Conservation (phyloP, 2,329 filamentous ascomycete genomes). For the Fusarium sambucinum region DNA sequence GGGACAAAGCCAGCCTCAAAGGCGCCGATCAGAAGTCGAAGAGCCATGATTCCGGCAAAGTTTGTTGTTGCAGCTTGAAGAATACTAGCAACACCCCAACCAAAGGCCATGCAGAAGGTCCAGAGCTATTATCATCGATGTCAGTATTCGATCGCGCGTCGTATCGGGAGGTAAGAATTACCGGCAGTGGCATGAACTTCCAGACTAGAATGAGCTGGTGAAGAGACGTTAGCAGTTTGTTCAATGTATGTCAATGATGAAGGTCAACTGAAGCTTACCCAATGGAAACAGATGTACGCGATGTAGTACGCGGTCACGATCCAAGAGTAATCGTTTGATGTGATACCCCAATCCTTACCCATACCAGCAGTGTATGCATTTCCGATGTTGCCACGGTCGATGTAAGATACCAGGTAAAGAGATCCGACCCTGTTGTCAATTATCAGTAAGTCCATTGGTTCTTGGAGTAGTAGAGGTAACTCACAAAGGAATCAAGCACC, state of each 20-base stretch:
- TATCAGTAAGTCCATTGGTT: no score
- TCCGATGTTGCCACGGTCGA: neutral
- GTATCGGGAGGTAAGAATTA: neutral
- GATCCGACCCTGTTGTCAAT: neutral
- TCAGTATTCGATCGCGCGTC: neutral
- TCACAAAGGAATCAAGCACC: neutral
- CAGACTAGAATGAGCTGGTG: neutral
- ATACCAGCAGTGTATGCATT: neutral
- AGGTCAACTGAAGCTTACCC: neutral
- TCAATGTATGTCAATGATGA: neutral
- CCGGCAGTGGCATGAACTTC: slow-evolving; percentile 1
- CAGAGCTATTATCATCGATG: neutral
- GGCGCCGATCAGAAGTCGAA: slow-evolving; percentile 51
- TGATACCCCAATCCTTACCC: neutral
- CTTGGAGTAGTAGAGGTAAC: no score
- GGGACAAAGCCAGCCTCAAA: slow-evolving; percentile 59
- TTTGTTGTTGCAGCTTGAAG: neutral
- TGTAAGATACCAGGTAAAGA: neutral
- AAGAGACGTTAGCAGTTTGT: neutral
- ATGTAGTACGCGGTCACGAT: slow-evolving; percentile 2
- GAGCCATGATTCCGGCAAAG: slow-evolving; percentile 4
- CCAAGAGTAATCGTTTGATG: neutral
- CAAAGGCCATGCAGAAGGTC: slow-evolving; percentile 1
- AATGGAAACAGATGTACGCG: neutral
- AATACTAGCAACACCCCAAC: neutral